Evolutionary conservation across 805 yeast species (phyloP).

Genomic region (Wickerhamiella azymoides): DNA sequence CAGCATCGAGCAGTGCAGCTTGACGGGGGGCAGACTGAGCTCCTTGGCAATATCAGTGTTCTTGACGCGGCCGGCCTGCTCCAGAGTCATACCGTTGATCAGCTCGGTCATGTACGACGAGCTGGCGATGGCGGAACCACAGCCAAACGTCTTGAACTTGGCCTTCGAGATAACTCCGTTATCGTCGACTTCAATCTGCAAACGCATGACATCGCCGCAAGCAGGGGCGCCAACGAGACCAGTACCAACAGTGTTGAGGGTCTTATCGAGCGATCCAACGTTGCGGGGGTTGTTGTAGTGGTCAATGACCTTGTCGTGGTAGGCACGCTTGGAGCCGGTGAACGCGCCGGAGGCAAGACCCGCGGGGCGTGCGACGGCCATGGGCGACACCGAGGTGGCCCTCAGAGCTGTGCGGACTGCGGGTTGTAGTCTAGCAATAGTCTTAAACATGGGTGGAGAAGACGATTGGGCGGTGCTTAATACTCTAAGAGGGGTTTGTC

Average conservation of each 20-base stretch:
- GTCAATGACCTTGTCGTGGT: constrained; percentile 88
- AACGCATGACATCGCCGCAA: constrained; percentile 97
- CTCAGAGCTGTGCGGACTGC: neutral
- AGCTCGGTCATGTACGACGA: constrained; percentile 90
- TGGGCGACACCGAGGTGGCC: neutral
- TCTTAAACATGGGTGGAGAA: too few relatives aligned
- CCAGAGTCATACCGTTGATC: constrained; percentile 86
- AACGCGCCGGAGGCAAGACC: neutral
- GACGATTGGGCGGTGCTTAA: too few relatives aligned
- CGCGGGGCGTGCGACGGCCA: neutral
- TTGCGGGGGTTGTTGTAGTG: constrained; percentile 95
- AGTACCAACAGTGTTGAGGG: constrained; percentile 68
- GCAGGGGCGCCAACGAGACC: constrained; percentile 99
- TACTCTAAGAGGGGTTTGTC: too few relatives aligned
- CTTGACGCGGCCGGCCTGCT: constrained; percentile 84
- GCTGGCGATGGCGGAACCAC: constrained; percentile 96
- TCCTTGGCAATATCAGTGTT: constrained; percentile 93
- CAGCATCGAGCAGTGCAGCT: constrained; percentile 94
- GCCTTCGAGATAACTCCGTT: constrained; percentile 90
- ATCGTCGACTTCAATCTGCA: constrained; percentile 86
- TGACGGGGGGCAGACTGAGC: constrained; percentile 89
- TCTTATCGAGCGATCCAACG: constrained; percentile 84
- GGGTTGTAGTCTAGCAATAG: neutral
- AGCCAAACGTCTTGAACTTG: constrained; percentile 97
- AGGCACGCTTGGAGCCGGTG: constrained; percentile 20